phyloP scores from a whole-genome alignment of 148 eudicot genomes.

The Camellia sinensis region DNA sequence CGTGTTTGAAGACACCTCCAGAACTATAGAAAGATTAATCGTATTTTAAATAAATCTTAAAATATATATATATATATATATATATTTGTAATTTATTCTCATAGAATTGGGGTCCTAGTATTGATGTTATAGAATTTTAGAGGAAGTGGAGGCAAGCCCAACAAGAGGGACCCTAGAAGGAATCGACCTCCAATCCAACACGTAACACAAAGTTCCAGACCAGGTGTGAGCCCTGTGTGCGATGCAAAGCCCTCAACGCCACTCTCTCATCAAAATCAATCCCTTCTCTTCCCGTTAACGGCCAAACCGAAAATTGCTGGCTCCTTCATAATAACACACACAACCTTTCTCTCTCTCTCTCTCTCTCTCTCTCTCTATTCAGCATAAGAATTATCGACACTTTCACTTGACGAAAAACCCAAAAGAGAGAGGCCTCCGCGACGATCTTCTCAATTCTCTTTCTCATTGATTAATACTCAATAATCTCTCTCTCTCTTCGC shows the following conservation, averaged over 20 bases:
- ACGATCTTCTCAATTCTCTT: slow-evolving; percentile 22
- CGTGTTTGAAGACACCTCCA: too few species aligned
- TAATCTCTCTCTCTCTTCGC: not conserved
- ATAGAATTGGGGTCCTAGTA: too few species aligned
- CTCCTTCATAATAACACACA: not conserved
- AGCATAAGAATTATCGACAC: slow-evolving; percentile 29
- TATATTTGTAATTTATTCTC: too few species aligned
- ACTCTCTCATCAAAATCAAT: too few species aligned
- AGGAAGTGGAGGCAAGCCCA: not conserved
- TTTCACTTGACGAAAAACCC: not conserved
- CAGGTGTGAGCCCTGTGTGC: not conserved
- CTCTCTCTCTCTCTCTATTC: not conserved
- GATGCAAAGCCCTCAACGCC: too few species aligned
- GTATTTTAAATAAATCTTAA: too few species aligned
- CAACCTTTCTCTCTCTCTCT: not conserved
- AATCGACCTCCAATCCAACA: not conserved
- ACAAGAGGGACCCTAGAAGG: not conserved
- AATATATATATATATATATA: too few species aligned
- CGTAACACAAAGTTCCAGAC: too few species aligned
- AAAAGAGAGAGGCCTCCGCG: not conserved
- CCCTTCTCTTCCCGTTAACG: not conserved
- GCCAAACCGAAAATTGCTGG: slow-evolving; percentile 17
- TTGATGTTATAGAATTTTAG: too few species aligned
- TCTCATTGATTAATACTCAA: not conserved
- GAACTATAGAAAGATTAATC: too few species aligned